Evolutionary conservation across 805 yeast genomes (phyloP).

Genomic region (Saccharomycopsis sp.): DNA sequence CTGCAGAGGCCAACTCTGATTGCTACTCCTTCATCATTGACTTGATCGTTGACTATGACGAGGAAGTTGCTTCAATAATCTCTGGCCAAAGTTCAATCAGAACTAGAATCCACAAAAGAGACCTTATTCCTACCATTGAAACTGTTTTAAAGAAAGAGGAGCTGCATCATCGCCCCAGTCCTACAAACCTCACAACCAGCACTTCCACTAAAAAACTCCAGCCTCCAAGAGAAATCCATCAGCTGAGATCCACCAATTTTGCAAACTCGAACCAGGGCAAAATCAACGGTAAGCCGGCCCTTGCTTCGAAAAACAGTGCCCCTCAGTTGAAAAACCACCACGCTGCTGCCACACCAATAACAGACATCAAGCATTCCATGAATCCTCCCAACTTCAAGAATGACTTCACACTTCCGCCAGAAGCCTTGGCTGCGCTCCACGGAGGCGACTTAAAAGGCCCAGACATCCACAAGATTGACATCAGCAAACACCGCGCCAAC

Average conservation of each 20-base stretch:
- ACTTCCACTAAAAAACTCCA: background rate
- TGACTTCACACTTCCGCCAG: conserved; percentile 12
- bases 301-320: background rate
- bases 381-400: conserved; percentile 1
- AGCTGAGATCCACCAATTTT: too few relatives aligned
- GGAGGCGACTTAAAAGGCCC: too few relatives aligned
- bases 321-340: background rate
- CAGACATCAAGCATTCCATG: background rate
- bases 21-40: conserved; percentile 20
- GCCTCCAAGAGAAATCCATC: too few relatives aligned
- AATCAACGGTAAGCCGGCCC: too few relatives aligned
- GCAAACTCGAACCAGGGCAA: background rate
- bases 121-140: conserved; percentile 1
- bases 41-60: conserved; percentile 19
- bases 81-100: background rate
- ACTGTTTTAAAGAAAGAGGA: background rate
- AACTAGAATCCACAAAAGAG: background rate
- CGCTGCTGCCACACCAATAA: background rate
- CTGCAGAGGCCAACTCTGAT: conserved; percentile 8
- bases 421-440: background rate
- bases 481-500: too few relatives aligned
- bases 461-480: background rate
- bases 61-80: conserved; percentile 8
- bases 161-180: too few relatives aligned
- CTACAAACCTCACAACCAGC: background rate